Evolutionary conservation across 1,284 basidiomycete genomes (phyloP), one percentile per base, ranked within the genome.

Genomic region (Laetiporus sulphureus): DNA sequence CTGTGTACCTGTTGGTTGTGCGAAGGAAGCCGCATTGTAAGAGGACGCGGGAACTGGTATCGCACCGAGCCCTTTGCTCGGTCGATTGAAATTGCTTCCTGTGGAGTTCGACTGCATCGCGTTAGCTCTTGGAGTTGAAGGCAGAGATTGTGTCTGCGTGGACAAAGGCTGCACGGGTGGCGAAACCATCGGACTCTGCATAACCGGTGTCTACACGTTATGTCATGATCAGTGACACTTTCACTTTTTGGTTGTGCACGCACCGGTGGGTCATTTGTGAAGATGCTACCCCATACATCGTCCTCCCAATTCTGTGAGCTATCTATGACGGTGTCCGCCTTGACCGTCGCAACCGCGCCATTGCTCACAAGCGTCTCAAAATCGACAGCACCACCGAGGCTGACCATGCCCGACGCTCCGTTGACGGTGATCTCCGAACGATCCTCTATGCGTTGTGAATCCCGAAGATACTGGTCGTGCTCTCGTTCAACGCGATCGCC

Each of bases 401-500:
- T 45, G 2, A 66, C 54, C 3, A 66, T 61, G 18, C 52, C 53
- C 20, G 44, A 6, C 2, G 37, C 20, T 5, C 62, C 62, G 25
- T 62, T 63, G 13, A 48, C 30, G 3, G 59, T 45, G 1, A 57
- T 51, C 4, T 72, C 66, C 29, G 83, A 85, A n/a, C 75, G 75
- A 56, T 91, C 86, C 55, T 91, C 89, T 31, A 89, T 67, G 20
- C 89, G 72, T 51, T 89, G 88, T 3, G 87, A 84, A 59, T 92
- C 89, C 23, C 83, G 77, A 12, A 93, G 66, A 57, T 86, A 89
- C 54, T 88, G 83, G 48, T 83, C 70, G 53, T 94, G 91, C 59
- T 95, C 91, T 51, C 76, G 77, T 62, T 91, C 86, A 7, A 95
- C 91, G 10, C 90, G 77, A 22, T 84, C 79, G 13, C 84, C 81